Evolutionary conservation across 2,329 filamentous ascomycete species (phyloP), one percentile per base, ranked within the genome.

Genomic region (Purpureocillium takamizusanense): DNA sequence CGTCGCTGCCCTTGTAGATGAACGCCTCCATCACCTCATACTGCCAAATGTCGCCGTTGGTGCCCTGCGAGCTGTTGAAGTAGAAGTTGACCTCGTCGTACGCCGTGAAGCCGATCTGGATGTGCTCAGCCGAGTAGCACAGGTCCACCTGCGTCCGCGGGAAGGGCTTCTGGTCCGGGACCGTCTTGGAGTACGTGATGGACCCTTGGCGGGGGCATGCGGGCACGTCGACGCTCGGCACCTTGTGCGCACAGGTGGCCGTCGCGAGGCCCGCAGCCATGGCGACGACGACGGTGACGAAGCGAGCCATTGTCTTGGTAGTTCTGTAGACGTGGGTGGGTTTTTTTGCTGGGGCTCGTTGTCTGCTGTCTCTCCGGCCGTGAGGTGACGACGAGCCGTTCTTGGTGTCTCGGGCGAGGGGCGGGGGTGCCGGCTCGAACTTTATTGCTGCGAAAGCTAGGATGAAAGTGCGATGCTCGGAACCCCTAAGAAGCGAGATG

Each of bases 21-120:
- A 72, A 72, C 10, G 61, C 61, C 46, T 72, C 69, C 62, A 72
- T 67, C 28, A 72, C 68, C 45, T 71, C 65, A 48, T 72, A 72
- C 38, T 60, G 46, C 57, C 61, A 72, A 36, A 73, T 65, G 33
- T 62, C 56, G 35, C 62, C 66, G 43, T 72, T 72, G 32, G 59
- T 70, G 38, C 50, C 57, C 33, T 65, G 59, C 18, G 46, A 55
- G 14, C 51, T 47, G 48, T 69, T 61, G 53, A 61, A 72, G 56
- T 60, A 70, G 47, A 66, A 72, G 49, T 62, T 60, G 31, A 55
- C 61, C 54, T 72, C 69, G 31, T 68, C 55, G 37, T 58, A 49
- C 4, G 69, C 69, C 2, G 56, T 68, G 43, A 72, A 70, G 4
- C 53, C 59, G 36, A 71, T 48, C 21, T 57, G 48, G 31, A 72